Base-by-base conservation (phyloP, 2,329 filamentous ascomycete species). In the Fusarium aywerte region DNA sequence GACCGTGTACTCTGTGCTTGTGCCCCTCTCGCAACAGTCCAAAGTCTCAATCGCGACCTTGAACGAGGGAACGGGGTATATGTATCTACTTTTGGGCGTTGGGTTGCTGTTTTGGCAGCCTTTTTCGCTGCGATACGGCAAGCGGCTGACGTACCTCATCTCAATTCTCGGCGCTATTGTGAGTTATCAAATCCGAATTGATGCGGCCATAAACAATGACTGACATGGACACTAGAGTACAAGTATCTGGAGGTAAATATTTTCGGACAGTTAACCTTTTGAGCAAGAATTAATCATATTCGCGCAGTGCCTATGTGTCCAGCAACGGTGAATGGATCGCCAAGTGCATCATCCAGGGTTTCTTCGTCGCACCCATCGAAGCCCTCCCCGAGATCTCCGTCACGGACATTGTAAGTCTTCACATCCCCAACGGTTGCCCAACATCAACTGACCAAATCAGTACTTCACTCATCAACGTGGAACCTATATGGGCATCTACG, bases 51-150 rank as follows among this genome's bases (percentile, higher is more conserved):
- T 80, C 12, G 62, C 63, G 2, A 77, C 79, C 0, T 67, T 81
- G 11, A 80, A 80, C n/a, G 74, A 77, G 11, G 78, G 79, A 2
- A 80, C 79, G 0, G 79, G 79, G 0, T 78, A 76, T 57, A 80
- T 80, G 78, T 81, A 80, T 31, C 70, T 84, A 3, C 74, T 84
- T n/a, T 67, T 81, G 1, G 82, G 82, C 3, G 83, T 79, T 78
- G 76, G 79, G 1, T 73, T 80, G 23, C 66, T 84, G 8, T 79
- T 84, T 56, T 84, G 81, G 81, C 81, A 84, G 62, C 81, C 82
- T 1, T 77, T 83, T 16, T 80, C 82, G 0, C 70, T 82, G 13
- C 77, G 80, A 42, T 83, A 82, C 53, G 82, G 82, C 50, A 82
- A 81, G 65, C 73, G 80, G 0, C 13, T 61, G 56, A 44, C 47